These are phyloP conservation scores for Sarocladiaceae sp. DNA, from an alignment of 2,329 filamentous ascomycete genomes.

Conservation along the genomic window DNA sequence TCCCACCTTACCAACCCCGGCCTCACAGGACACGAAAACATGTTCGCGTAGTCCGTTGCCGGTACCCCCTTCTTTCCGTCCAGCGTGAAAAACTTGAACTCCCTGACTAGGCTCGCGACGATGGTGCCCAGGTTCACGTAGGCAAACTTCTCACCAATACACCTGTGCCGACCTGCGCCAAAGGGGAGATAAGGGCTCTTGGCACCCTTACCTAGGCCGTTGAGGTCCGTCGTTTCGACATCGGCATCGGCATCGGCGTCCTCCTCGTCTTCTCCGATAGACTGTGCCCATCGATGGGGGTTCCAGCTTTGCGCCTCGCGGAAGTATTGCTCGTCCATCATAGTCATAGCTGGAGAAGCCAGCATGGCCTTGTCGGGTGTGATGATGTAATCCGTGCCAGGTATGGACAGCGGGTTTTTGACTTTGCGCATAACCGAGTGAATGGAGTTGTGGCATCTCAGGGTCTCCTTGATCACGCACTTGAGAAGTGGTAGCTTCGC, in stretches of 20 bases:
- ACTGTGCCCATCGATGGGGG: slow-evolving; percentile 23
- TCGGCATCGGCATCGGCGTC: slow-evolving; percentile 15
- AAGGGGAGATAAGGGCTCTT: slow-evolving; percentile 54
- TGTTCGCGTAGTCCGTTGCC: slow-evolving; percentile 56
- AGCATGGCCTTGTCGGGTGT: slow-evolving; percentile 41
- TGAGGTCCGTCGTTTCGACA: slow-evolving; percentile 24
- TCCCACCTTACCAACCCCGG: slow-evolving; percentile 29
- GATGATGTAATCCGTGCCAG: slow-evolving; percentile 48
- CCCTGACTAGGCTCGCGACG: slow-evolving; percentile 52
- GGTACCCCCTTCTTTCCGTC: slow-evolving; percentile 51
- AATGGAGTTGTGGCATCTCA: slow-evolving; percentile 65
- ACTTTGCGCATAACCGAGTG: slow-evolving; percentile 70
- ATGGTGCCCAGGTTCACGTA: slow-evolving; percentile 64
- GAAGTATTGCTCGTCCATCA: slow-evolving; percentile 53
- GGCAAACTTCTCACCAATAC: slow-evolving; percentile 72
- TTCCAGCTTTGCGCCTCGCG: slow-evolving; percentile 27
- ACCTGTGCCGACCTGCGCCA: slow-evolving; percentile 65
- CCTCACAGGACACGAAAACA: slow-evolving; percentile 30
- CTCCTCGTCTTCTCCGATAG: slow-evolving; percentile 12
- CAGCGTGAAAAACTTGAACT: slow-evolving; percentile 53
- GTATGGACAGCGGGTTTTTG: slow-evolving; percentile 57
- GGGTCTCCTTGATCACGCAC: slow-evolving; percentile 64
- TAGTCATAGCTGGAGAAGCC: slow-evolving; percentile 36
- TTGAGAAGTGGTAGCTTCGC: slow-evolving; percentile 53
- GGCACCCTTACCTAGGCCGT: slow-evolving; percentile 24